Base-by-base conservation (phyloP, 805 yeast genomes). In the Starmerella bombicola region DNA sequence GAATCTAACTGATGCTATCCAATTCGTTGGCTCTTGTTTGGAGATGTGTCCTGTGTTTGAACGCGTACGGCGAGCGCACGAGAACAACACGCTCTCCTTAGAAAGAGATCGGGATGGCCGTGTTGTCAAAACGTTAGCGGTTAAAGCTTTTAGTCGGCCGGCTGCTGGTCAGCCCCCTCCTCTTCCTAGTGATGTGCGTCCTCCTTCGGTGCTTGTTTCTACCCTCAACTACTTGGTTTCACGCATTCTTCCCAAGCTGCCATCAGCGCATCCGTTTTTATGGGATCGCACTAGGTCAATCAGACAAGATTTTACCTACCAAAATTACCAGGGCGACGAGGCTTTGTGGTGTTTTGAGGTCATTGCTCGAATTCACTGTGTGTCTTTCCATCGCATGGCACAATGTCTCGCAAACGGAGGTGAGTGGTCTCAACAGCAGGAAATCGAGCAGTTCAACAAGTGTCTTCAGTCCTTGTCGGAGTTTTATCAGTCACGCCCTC, bases 111-210 rank as follows among this genome's bases (percentile, higher is more conserved):
- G 9, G 4, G 72, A 76, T 0, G 74, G 74, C 4, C 69, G 64
- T 46, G 78, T 84, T 5, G 68, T 82, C 0, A 58, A 71, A 22
- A 54, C 55, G 0, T 64, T 67, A 33, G 95, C 96, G 0, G 72
- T 91, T 5, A 91, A 91, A 60, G 93, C 95, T 1, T 91, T 91
- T 56, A 80, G 93, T 18, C 68, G 99, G 52, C 96, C 99, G 0
- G 95, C 94, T 15, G 96, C 97, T 0, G 98, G 97, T 5, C 95
- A 91, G 52, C 94, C 95, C 1, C 97, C 96, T 2, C 93, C 97
- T 3, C 64, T 91, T 43, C 99, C 98, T 0, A 84, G 96, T 1
- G 98, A 91, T 58, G 99, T 91, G 3, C 69, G 99, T 46, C 95
- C 98, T 1, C 98, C 99, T 0, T 71, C 69, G 40, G 66, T 86